phyloP scores from a whole-genome alignment of 257 asterid genomes.

The Nicotiana obtusifolia region DNA sequence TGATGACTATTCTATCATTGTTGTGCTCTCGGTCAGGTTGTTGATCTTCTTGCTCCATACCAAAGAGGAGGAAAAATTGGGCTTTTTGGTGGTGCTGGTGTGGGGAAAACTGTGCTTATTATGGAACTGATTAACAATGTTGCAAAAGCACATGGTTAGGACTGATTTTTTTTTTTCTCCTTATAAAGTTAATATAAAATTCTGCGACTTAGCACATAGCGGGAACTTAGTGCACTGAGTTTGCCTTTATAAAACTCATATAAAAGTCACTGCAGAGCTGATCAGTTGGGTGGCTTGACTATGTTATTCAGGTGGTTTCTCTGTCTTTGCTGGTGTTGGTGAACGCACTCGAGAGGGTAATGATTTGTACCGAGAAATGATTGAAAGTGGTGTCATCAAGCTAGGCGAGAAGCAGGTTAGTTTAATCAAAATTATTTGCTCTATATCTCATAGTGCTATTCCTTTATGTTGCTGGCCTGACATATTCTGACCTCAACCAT shows the following conservation, averaged over 20 bases:
- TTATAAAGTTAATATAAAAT: neutral
- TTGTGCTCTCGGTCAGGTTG: conserved; percentile 43
- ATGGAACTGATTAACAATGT: conserved; percentile 94
- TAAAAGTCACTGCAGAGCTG: neutral
- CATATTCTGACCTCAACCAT: neutral
- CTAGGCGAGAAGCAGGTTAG: conserved; percentile 92
- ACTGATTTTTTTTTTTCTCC: neutral
- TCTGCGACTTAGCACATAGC: no score
- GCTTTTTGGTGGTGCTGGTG: conserved; percentile 97
- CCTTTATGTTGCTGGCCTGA: neutral
- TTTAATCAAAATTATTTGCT: neutral
- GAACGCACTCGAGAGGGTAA: conserved; percentile 99
- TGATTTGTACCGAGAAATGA: conserved; percentile 97
- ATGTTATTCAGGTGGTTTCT: conserved; percentile 73
- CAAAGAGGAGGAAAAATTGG: conserved; percentile 99
- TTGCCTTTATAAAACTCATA: neutral
- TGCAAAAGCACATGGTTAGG: conserved; percentile 91
- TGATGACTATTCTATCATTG: neutral
- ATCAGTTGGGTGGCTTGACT: neutral
- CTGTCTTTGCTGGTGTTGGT: conserved; percentile 99
- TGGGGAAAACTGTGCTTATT: conserved; percentile 90
- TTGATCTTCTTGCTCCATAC: conserved; percentile 97
- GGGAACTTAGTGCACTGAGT: no score
- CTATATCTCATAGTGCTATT: neutral
- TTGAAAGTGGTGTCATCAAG: conserved; percentile 99